Evolutionary conservation across 1,139 yeast genomes (phyloP).

Genomic region (Kodamaea sp.): DNA sequence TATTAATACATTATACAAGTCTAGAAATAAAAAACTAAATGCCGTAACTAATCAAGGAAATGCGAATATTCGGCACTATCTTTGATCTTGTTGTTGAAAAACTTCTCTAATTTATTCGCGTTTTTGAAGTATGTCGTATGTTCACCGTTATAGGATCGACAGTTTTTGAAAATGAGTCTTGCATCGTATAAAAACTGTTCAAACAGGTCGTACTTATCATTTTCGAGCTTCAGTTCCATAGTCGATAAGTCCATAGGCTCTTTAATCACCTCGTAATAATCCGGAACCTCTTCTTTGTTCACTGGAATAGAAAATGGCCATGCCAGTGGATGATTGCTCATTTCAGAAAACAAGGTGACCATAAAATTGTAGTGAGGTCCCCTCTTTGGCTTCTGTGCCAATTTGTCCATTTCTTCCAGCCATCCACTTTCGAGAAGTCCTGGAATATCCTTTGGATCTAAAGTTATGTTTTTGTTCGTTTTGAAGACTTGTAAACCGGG

Average conservation of each 20-base stretch:
- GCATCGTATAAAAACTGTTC: slow-evolving; percentile 91
- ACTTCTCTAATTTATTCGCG: slow-evolving; percentile 89
- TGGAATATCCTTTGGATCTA: slow-evolving; percentile 75
- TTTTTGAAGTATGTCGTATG: slow-evolving; percentile 85
- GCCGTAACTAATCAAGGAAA: slow-evolving; percentile 26
- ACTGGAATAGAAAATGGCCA: slow-evolving; percentile 98
- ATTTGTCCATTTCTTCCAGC: slow-evolving; percentile 97
- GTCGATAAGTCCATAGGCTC: slow-evolving; percentile 99
- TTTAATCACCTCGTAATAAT: slow-evolving; percentile 91
- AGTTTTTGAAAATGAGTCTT: slow-evolving; percentile 80
- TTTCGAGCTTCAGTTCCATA: slow-evolving; percentile 90
- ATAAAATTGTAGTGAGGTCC: slow-evolving; percentile 94
- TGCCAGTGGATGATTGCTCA: slow-evolving; percentile 95
- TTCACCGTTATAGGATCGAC: slow-evolving; percentile 85
- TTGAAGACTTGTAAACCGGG: slow-evolving; percentile 78
- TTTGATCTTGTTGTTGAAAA: slow-evolving; percentile 72
- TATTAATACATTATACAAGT: background rate
- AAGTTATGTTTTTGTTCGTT: slow-evolving; percentile 28
- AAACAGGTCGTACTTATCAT: slow-evolving; percentile 85
- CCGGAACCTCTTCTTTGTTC: slow-evolving; percentile 90
- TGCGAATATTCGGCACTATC: slow-evolving; percentile 74
- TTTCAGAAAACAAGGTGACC: slow-evolving; percentile 81
- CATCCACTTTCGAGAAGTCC: slow-evolving; percentile 93
- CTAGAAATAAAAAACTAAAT: background rate
- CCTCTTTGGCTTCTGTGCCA: slow-evolving; percentile 91